These are phyloP conservation scores for Xylariaceae sp. DNA, from an alignment of 2,329 filamentous ascomycete genomes.

Conservation along the genomic window DNA sequence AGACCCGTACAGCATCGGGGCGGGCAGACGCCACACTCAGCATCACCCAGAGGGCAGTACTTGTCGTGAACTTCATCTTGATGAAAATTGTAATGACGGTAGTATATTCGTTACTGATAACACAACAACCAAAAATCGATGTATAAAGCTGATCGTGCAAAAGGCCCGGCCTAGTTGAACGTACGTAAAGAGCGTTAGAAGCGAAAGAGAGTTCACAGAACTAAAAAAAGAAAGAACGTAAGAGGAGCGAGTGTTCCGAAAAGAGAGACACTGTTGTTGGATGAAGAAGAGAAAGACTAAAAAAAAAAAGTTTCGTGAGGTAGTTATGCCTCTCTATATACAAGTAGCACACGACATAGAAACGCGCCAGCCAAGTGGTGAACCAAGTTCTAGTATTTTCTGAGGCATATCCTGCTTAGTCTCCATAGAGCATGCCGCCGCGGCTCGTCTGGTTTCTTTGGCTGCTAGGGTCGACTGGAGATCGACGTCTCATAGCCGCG, in stretches of 20 bases:
- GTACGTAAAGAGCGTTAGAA: conserved; percentile 37
- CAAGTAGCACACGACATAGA: conserved; percentile 2
- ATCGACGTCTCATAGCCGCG: conserved; percentile 34
- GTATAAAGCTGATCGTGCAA: conserved; percentile 29
- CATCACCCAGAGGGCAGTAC: conserved; percentile 38
- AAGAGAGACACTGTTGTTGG: conserved; percentile 39
- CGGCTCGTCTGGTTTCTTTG: conserved; percentile 22
- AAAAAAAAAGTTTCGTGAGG: conserved; percentile 4
- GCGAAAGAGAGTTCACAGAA: conserved; percentile 41
- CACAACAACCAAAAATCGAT: conserved; percentile 21
- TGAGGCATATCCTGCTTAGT: conserved; percentile 24
- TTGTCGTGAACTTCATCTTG: conserved; percentile 43
- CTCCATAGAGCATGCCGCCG: conserved; percentile 14
- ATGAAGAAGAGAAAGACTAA: conserved; percentile 30
- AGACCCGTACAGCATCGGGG: conserved; percentile 37
- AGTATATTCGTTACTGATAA: conserved; percentile 3
- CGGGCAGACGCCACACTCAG: conserved; percentile 41
- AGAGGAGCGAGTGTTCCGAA: conserved; percentile 24
- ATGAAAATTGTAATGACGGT: conserved; percentile 26
- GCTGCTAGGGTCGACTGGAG: conserved; percentile 30
- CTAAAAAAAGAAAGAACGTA: conserved; percentile 42
- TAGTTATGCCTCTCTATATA: conserved; percentile 35
- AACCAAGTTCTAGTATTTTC: conserved; percentile 7
- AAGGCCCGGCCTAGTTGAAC: conserved; percentile 39
- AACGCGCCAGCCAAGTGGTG: conserved; percentile 1